Percentiles rank a stretch among this genome's conserved stretches.
Evolutionary conservation across 2,329 filamentous ascomycete genomes (phyloP).

Genomic region (Laburnicola sp.): DNA sequence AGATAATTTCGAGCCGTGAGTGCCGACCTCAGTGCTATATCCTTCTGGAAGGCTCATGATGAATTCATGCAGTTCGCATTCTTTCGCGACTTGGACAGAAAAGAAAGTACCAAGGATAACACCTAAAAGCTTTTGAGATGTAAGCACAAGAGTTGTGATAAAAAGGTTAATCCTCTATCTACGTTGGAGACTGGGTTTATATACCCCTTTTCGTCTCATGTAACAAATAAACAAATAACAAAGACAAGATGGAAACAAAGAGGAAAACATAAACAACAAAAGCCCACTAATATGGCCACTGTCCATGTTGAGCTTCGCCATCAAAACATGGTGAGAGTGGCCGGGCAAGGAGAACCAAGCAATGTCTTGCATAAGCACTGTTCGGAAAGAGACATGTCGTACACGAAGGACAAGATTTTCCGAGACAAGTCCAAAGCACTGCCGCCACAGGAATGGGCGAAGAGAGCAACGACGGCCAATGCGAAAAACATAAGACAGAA

Average conservation of each 20-base stretch:
- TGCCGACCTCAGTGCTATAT: conserved; percentile 52
- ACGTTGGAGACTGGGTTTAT: too few species aligned
- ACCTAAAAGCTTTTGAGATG: conserved; percentile 32
- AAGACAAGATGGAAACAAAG: too few species aligned
- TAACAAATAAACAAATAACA: too few species aligned
- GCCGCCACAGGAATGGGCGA: conserved; percentile 50
- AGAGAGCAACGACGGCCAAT: conserved; percentile 55
- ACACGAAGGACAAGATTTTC: conserved; percentile 51
- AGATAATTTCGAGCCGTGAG: conserved; percentile 49
- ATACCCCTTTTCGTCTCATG: too few species aligned
- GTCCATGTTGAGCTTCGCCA: conserved; percentile 53
- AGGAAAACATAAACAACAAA: conserved; percentile 14
- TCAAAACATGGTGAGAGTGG: conserved; percentile 50
- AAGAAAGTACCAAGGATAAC: conserved; percentile 56
- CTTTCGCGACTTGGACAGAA: conserved; percentile 47
- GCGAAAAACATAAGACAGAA: conserved; percentile 58
- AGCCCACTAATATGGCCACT: conserved; percentile 53
- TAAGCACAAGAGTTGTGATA: too few species aligned
- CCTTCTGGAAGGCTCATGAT: conserved; percentile 52
- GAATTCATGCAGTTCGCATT: conserved; percentile 53
- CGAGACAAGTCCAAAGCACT: conserved; percentile 55
- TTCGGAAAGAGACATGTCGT: conserved; percentile 53
- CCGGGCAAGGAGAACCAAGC: conserved; percentile 52
- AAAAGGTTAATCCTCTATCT: too few species aligned
- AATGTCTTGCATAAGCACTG: conserved; percentile 60